A percentile compares a stretch with the other conserved stretches of the same genome.
Conservation (phyloP, 116 monocot genomes). For the Zostera marina region DNA sequence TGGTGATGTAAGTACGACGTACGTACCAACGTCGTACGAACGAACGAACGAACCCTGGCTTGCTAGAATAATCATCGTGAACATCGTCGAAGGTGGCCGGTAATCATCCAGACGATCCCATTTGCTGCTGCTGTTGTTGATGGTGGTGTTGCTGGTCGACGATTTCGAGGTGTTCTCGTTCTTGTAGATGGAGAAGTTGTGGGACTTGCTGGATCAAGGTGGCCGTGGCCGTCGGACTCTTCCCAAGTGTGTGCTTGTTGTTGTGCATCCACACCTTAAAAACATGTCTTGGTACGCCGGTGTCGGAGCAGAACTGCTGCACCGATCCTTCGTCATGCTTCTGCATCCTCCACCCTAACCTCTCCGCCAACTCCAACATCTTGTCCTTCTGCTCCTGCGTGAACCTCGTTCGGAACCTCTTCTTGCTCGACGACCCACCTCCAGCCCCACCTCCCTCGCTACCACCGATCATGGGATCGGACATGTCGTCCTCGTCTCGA, state of each 20-base stretch:
- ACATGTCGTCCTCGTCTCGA: slow-evolving; percentile 24
- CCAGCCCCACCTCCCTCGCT: neutral
- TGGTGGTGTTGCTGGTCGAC: too few species aligned
- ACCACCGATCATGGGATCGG: neutral
- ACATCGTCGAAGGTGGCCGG: too few species aligned
- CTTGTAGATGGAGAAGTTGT: neutral
- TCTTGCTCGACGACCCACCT: slow-evolving; percentile 31
- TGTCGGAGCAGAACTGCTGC: slow-evolving; percentile 89
- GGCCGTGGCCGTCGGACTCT: slow-evolving; percentile 4
- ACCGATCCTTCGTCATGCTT: slow-evolving; percentile 81
- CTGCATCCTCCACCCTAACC: slow-evolving; percentile 88
- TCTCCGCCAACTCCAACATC: slow-evolving; percentile 90
- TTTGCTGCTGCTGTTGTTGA: too few species aligned
- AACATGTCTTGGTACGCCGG: slow-evolving; percentile 56
- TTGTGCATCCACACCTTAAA: slow-evolving; percentile 99
- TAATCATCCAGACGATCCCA: too few species aligned
- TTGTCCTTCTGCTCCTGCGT: slow-evolving; percentile 93
- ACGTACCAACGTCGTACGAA: too few species aligned
- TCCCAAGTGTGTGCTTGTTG: slow-evolving; percentile 96
- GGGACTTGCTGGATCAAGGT: neutral
- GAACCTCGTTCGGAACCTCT: slow-evolving; percentile 85
- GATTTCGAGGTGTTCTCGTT: too few species aligned
- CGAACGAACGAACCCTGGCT: too few species aligned
- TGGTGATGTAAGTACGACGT: too few species aligned
- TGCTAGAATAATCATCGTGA: too few species aligned